These are phyloP conservation scores for Arthromyces matolae DNA, from an alignment of 768 basidiomycete species.

Conservation along the genomic window DNA sequence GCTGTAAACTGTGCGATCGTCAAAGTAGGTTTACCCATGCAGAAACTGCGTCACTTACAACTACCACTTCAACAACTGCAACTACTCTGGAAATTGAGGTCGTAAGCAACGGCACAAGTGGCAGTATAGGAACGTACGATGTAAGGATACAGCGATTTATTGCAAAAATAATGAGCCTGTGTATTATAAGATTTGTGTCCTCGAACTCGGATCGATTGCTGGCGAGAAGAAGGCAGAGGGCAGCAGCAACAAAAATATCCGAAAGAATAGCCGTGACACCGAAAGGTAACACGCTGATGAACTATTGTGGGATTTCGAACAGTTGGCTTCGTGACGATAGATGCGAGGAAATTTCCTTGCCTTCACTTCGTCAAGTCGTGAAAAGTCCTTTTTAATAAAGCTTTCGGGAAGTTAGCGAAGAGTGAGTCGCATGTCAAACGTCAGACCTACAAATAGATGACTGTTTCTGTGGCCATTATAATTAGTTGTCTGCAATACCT, in stretches of 20 bases:
- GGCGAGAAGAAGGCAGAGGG: slow-evolving; percentile 39
- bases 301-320: slow-evolving; percentile 18
- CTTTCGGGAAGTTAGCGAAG: slow-evolving; percentile 18
- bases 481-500: not conserved
- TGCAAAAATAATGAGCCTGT: slow-evolving; percentile 43
- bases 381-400: slow-evolving; percentile 35
- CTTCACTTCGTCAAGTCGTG: slow-evolving; percentile 30
- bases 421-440: not conserved
- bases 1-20: slow-evolving; percentile 30
- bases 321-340: not conserved
- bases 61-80: slow-evolving; percentile 35
- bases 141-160: slow-evolving; percentile 51
- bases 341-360: slow-evolving; percentile 21
- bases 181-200: slow-evolving; percentile 42
- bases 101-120: too few species aligned
- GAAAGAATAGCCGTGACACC: slow-evolving; percentile 42
- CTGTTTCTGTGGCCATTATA: slow-evolving; percentile 28
- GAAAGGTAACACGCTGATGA: slow-evolving; percentile 39
- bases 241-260: slow-evolving; percentile 41
- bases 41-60: slow-evolving; percentile 21
- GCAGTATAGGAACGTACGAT: too few species aligned
- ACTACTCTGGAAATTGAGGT: slow-evolving; percentile 35
- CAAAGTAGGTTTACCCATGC: not conserved
- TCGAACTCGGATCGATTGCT: slow-evolving; percentile 37
- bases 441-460: slow-evolving; percentile 31